Evolutionary conservation across 2,329 filamentous ascomycete species (phyloP), one percentile per base, ranked within the genome.

Genomic region (Elsinoe fawcettii): DNA sequence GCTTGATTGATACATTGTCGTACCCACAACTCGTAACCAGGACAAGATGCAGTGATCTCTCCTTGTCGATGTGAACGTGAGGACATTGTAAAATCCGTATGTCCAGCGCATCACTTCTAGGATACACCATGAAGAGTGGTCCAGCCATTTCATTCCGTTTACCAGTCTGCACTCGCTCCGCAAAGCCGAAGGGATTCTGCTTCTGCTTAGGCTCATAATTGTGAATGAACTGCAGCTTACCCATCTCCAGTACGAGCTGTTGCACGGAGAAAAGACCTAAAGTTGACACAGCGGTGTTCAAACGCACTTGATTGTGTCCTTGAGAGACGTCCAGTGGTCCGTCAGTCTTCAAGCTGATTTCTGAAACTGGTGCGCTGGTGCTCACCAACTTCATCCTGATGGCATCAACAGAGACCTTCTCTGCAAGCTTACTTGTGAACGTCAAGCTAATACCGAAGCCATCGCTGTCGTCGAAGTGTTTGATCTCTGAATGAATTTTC

Each of bases 261-360:
- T 90, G 87, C 44, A 93, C 80, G 58, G 84, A 80, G 65, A 90
- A 96, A 23, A 80, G 80, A 1, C 90, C 90, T 20, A 86, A 82
- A 2, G 88, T 80, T 32, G 83, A 80, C 14, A 81, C 74, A 82
- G 87, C 37, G 1, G 51, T 1, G 20, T 2, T 5, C 27, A 59
- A 77, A 62, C 76, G 69, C 16, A 57, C 54, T 2, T 14, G 69
- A 3, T 78, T 81, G 16, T 74, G 68, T 0, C 85, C 85, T 6
- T 78, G 79, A 62, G 75, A 77, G 37, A 89, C 70, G 0, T 71
- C 64, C n/a, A 75, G 65, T 14, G 71, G 66, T 1, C 68, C 69
- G 6, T 72, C 68, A 30, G 76, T 74, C 65, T 84, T 78, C 5
- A 89, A 74, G 78, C 80, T 83, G 54, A 89, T 77, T 55, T 95